Percentiles rank a stretch among this genome's conserved stretches.
Conservation (phyloP, 2,329 filamentous ascomycete genomes). For the Trichoderma asperellum region DNA sequence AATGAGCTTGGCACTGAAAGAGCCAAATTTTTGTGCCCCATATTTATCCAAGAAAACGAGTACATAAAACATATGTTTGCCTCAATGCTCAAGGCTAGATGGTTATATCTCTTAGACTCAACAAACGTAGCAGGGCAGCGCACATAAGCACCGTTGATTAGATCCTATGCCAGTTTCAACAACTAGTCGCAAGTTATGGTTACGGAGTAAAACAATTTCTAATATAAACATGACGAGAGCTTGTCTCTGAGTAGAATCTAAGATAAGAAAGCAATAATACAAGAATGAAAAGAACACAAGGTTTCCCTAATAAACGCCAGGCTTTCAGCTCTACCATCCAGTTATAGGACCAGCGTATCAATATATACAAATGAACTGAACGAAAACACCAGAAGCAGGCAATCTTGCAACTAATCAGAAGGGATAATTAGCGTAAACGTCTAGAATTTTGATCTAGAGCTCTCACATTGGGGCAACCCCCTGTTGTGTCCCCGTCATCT, state of each 20-base stretch:
- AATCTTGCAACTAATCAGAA: background rate
- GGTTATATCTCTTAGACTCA: no score
- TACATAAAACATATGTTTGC: background rate
- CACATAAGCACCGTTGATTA: no score
- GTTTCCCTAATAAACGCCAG: background rate
- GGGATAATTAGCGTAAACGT: background rate
- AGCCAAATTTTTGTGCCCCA: background rate
- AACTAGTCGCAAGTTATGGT: background rate
- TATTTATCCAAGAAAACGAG: background rate
- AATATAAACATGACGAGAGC: background rate
- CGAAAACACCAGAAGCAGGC: background rate
- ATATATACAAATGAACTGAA: background rate
- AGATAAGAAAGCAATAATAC: background rate
- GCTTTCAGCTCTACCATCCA: background rate
- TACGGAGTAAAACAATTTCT: background rate
- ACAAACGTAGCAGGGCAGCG: no score
- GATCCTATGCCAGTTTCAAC: no score
- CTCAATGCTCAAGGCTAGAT: background rate
- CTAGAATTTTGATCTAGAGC: background rate
- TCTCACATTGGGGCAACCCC: background rate
- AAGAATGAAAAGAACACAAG: background rate
- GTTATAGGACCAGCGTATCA: background rate
- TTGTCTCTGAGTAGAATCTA: background rate
- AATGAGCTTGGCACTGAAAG: background rate
- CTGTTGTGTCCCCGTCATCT: background rate